These are phyloP conservation scores for Solanum bukasovii DNA, from an alignment of 257 asterid species.

Conservation along the genomic window DNA sequence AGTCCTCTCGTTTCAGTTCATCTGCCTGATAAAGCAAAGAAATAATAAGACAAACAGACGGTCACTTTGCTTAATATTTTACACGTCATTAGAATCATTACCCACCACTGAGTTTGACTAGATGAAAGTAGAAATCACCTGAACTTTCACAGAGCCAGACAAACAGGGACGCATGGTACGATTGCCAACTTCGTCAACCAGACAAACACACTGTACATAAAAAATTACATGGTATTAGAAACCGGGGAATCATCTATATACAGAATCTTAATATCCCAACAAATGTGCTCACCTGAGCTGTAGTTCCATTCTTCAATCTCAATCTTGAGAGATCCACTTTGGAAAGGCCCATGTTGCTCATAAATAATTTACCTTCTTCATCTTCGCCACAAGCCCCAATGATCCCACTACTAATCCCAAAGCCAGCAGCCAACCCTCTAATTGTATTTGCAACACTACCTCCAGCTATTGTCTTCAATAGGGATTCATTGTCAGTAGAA, in stretches of 20 bases:
- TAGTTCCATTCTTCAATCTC: constrained; percentile 66
- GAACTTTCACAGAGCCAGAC: constrained; percentile 73
- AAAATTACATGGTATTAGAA: neutral
- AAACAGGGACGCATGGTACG: constrained; percentile 99
- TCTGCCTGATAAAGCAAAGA: constrained; percentile 51
- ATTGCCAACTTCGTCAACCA: constrained; percentile 85
- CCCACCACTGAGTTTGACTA: neutral
- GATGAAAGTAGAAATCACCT: constrained; percentile 37
- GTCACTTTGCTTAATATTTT: neutral
- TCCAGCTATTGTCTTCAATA: constrained; percentile 86
- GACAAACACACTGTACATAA: constrained; percentile 79
- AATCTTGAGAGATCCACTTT: constrained; percentile 67
- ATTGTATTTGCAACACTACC: constrained; percentile 95
- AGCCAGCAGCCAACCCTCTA: constrained; percentile 88
- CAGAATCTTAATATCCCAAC: neutral
- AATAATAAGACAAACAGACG: neutral
- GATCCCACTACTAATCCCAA: constrained; percentile 77
- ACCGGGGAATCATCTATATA: neutral
- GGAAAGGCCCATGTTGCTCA: constrained; percentile 57
- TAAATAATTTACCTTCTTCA: constrained; percentile 73
- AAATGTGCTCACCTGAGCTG: constrained; percentile 60
- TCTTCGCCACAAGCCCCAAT: constrained; percentile 93
- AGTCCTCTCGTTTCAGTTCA: constrained; percentile 60
- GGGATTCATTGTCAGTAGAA: constrained; percentile 29
- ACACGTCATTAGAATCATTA: neutral